Evolutionary conservation across 1,139 yeast genomes (phyloP), one percentile per base, ranked within the genome.

Genomic region (Ogataea hybrid): DNA sequence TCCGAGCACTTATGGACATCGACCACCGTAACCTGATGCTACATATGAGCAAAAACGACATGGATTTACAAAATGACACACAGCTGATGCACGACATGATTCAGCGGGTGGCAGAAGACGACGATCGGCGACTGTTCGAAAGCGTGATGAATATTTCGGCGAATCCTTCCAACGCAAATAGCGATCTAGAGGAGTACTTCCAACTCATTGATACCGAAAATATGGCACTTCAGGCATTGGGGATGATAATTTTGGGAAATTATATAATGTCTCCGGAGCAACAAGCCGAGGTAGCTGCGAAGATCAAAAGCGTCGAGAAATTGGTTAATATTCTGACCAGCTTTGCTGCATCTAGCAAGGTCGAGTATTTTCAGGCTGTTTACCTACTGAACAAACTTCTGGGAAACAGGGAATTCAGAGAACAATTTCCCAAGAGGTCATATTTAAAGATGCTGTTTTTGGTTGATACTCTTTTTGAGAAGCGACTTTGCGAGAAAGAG

Each of bases 191-290:
- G 15, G 18, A 15, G 27, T 43, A 39, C 28, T n/a, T 32, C n/a
- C 9, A 18, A 14, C 25, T 41, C 10, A 6, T 46, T 10, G 11
- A 34, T 10, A 11, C 14, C n/a, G 28, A 25, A 12, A 31, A 17
- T 2, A 8, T 8, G 25, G 18, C 31, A 6, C 25, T 37, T 8
- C 28, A 23, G 12, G 35, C 49, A 5, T 18, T 45, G n/a, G 39
- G 36, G 4, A 49, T 49, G 51, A 41, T 51, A 2, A 32, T 46
- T 4, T 9, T 46, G 18, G 51, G 46, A 6, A 51, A 51, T 25
- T 47, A 38, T 28, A 46, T 51, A 17, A 29, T 35, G 10, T 44
- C 49, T 4, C 38, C 36, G 1, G 32, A 28, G 15, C 29, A 37
- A 9, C 42, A 39, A 25, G n/a, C 18, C 8, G 9, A 10, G 23